These are phyloP conservation scores for Neonectria faginata DNA, from an alignment of 2,329 filamentous ascomycete species.

Conservation along the genomic window DNA sequence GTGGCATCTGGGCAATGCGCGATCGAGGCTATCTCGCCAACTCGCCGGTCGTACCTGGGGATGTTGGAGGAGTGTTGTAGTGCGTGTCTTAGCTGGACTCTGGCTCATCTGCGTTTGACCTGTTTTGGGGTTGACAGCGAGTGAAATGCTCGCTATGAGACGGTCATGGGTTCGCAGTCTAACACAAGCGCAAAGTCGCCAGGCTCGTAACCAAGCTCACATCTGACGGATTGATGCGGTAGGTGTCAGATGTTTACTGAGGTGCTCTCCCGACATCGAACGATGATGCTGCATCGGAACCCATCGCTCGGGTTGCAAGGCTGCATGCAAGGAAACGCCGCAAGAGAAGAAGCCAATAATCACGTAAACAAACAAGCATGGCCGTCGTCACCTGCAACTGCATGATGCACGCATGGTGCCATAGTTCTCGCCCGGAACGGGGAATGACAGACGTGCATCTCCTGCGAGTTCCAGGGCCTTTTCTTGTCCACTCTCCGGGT, in stretches of 20 bases:
- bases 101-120: not conserved
- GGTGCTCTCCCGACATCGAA: not conserved
- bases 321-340: not conserved
- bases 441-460: slow-evolving; percentile 15
- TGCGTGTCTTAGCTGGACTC: not conserved
- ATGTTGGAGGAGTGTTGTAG: not conserved
- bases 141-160: slow-evolving; percentile 3
- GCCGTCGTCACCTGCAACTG: not conserved
- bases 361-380: slow-evolving; percentile 15
- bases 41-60: not conserved
- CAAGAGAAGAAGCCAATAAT: not conserved
- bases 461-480: slow-evolving; percentile 2
- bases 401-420: slow-evolving; percentile 25
- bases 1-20: not conserved
- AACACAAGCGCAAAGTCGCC: not conserved
- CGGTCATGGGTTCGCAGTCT: not conserved
- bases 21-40: not conserved
- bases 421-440: slow-evolving; percentile 10
- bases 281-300: slow-evolving; percentile 5
- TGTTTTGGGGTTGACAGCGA: slow-evolving; percentile 7
- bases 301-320: not conserved
- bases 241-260: not conserved
- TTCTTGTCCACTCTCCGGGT: not conserved
- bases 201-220: not conserved
- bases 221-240: not conserved